Evolutionary conservation across 2,329 filamentous ascomycete genomes (phyloP).

Genomic region (Cladophialophora exuberans): DNA sequence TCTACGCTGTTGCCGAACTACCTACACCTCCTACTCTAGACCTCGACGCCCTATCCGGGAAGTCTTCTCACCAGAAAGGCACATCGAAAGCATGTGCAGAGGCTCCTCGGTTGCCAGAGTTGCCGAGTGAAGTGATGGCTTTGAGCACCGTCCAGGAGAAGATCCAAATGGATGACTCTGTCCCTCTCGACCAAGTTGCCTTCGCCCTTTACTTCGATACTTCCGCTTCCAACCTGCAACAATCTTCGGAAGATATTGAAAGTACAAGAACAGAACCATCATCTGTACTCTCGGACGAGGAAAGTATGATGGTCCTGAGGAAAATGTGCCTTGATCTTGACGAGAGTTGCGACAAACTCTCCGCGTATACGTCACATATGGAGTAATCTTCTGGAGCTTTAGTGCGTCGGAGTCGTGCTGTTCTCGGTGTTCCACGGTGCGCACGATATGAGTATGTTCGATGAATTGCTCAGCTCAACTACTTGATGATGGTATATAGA

Average conservation of each 20-base stretch:
- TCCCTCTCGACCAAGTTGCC: slow-evolving; percentile 41
- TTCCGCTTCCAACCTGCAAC: slow-evolving; percentile 12
- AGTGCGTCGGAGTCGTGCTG: too few relatives aligned
- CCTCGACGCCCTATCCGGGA: slow-evolving; percentile 69
- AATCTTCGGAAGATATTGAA: slow-evolving; percentile 14
- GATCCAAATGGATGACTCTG: slow-evolving; percentile 50
- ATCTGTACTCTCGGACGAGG: slow-evolving; percentile 14
- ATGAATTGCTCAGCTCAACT: background rate
- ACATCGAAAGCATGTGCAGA: slow-evolving; percentile 17
- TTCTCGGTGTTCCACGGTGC: too few relatives aligned
- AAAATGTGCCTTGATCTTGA: slow-evolving; percentile 27
- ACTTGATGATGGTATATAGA: slow-evolving; percentile 1
- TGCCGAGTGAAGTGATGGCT: slow-evolving; percentile 29
- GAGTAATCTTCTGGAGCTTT: background rate
- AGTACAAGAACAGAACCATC: background rate
- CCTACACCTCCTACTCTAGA: slow-evolving; percentile 67
- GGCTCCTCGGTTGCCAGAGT: slow-evolving; percentile 21
- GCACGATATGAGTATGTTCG: background rate
- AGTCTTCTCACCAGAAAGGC: slow-evolving; percentile 47
- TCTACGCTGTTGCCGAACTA: slow-evolving; percentile 72
- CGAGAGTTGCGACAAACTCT: slow-evolving; percentile 24
- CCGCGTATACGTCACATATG: slow-evolving; percentile 19
- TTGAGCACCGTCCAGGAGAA: slow-evolving; percentile 49
- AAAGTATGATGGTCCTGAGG: slow-evolving; percentile 15
- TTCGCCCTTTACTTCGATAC: slow-evolving; percentile 25